Conservation (phyloP, 805 yeast species). For the Nakazawaea wickerhamii region DNA sequence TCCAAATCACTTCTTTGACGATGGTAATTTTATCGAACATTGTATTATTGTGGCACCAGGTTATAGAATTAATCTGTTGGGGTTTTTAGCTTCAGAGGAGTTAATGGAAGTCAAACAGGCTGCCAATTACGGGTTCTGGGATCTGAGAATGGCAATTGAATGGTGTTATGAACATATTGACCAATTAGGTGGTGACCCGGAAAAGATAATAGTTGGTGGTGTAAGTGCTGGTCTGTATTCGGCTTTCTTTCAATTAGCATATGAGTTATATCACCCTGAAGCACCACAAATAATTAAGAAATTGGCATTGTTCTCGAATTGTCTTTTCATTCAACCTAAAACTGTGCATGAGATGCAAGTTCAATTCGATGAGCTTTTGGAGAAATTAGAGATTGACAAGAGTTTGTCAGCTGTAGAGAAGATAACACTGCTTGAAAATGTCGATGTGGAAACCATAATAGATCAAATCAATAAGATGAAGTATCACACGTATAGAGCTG, state of each 20-base stretch:
- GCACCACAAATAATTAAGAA: conserved; percentile 34
- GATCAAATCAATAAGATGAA: conserved; percentile 23
- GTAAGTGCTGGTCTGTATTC: conserved; percentile 43
- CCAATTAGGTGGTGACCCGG: conserved; percentile 42
- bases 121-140: conserved; percentile 38
- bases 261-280: conserved; percentile 36
- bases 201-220: conserved; percentile 38
- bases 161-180: conserved; percentile 40
- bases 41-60: conserved; percentile 32
- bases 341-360: conserved; percentile 27
- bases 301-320: conserved; percentile 31
- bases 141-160: conserved; percentile 39
- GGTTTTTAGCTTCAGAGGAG: conserved; percentile 34
- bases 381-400: conserved; percentile 19
- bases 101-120: conserved; percentile 24
- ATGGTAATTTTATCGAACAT: conserved; percentile 25
- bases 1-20: conserved; percentile 23
- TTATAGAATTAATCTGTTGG: conserved; percentile 36
- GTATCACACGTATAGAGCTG: conserved; percentile 33
- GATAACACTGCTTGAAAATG: conserved; percentile 18
- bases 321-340: conserved; percentile 34
- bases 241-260: conserved; percentile 35
- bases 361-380: conserved; percentile 32
- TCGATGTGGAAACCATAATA: conserved; percentile 17
- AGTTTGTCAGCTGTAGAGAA: conserved; percentile 18